Evolutionary conservation across 768 basidiomycete species (phyloP).

Genomic region (Hypholoma fasciculare): DNA sequence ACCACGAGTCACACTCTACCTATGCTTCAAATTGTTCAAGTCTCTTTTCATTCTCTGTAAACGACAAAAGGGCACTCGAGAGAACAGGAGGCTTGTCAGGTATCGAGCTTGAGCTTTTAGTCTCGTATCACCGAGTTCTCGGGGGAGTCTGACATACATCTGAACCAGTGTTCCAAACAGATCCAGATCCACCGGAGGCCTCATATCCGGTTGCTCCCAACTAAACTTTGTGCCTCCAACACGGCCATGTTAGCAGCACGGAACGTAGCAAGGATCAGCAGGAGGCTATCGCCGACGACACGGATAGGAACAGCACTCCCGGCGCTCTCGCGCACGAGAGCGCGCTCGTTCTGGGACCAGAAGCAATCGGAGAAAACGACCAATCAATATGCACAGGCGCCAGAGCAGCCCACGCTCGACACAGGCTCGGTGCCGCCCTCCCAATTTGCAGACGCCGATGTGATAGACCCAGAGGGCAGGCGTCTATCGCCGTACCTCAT

Average conservation of each 20-base stretch:
- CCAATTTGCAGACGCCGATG: background rate
- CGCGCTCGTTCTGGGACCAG: constrained; percentile 3
- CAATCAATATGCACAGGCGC: background rate
- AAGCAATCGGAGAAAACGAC: background rate
- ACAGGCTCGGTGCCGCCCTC: background rate
- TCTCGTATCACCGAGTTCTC: too few relatives aligned
- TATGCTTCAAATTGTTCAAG: too few relatives aligned
- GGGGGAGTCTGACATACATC: background rate
- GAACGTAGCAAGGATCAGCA: background rate
- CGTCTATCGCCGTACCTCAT: constrained; percentile 23
- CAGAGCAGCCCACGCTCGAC: background rate
- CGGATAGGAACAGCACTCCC: background rate
- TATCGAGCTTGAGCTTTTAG: too few relatives aligned
- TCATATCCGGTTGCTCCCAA: background rate
- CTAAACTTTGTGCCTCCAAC: background rate
- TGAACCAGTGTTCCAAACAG: background rate
- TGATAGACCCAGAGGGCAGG: background rate
- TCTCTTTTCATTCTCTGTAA: too few relatives aligned
- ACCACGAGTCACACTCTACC: too few relatives aligned
- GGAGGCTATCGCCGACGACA: background rate
- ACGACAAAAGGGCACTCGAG: too few relatives aligned
- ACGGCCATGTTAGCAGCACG: background rate
- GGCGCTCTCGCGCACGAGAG: background rate
- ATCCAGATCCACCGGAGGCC: background rate
- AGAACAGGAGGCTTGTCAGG: too few relatives aligned